phyloP scores from a whole-genome alignment of 345 rosid genomes.

The Populus deltoides region DNA sequence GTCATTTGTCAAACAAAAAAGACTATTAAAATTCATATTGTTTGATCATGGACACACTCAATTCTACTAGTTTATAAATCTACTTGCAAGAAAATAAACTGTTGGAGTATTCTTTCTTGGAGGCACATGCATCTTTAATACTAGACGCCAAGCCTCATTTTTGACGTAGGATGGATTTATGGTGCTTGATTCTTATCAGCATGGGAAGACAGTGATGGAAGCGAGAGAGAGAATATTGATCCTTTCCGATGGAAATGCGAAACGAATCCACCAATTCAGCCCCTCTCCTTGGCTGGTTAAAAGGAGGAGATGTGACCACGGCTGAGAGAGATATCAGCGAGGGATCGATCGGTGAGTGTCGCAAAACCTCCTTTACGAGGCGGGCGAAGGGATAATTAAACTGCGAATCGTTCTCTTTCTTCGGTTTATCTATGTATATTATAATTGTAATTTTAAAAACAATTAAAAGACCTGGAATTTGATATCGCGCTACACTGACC shows the following conservation, averaged over 20 bases:
- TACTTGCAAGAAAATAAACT: neutral
- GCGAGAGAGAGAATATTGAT: slow-evolving; percentile 25
- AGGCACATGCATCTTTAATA: neutral
- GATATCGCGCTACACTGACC: neutral
- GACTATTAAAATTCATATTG: too few species aligned
- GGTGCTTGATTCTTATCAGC: slow-evolving; percentile 23
- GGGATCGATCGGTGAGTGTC: neutral
- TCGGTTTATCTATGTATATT: slow-evolving; percentile 13
- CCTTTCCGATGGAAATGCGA: slow-evolving; percentile 17
- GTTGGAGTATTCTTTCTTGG: neutral
- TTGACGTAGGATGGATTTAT: slow-evolving; percentile 17
- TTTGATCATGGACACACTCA: too few species aligned
- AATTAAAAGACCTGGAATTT: too few species aligned
- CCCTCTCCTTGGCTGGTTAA: slow-evolving; percentile 18
- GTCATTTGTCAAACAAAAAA: too few species aligned
- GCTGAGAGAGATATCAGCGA: slow-evolving; percentile 14
- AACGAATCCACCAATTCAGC: slow-evolving; percentile 8
- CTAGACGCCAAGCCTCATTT: slow-evolving; percentile 8
- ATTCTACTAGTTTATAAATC: too few species aligned
- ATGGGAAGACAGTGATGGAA: slow-evolving; percentile 15
- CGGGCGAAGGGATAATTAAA: neutral
- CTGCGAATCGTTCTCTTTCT: neutral
- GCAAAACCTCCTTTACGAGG: slow-evolving; percentile 1
- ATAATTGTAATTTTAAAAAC: slow-evolving; percentile 2
- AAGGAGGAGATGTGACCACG: slow-evolving; percentile 25